phyloP scores from a whole-genome alignment of 257 asterid genomes.

The Marsdenia floribunda region DNA sequence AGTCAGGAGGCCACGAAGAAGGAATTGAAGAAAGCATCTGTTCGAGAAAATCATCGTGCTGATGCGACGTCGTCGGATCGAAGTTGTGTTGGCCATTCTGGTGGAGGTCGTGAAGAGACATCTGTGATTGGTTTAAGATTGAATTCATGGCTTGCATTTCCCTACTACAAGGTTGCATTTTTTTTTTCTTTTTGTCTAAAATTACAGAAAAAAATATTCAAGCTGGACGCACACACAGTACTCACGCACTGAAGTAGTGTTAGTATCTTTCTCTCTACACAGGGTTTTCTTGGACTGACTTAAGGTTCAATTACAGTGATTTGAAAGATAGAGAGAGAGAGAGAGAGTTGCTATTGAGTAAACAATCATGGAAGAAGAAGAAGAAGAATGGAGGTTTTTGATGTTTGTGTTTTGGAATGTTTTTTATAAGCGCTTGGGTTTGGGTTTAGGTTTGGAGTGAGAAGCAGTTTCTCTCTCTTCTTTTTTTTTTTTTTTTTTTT shows the following conservation, averaged over 20 bases:
- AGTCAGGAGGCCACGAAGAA: slow-evolving; percentile 29
- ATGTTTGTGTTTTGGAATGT: slow-evolving; percentile 15
- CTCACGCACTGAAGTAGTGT: not conserved
- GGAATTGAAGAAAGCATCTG: slow-evolving; percentile 74
- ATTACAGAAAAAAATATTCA: not conserved
- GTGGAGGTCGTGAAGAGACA: slow-evolving; percentile 46
- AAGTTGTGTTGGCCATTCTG: slow-evolving; percentile 37
- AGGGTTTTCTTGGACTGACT: no score
- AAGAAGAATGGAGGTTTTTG: not conserved
- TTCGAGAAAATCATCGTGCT: slow-evolving; percentile 65
- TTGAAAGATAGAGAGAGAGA: not conserved
- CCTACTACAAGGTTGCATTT: slow-evolving; percentile 33
- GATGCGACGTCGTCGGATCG: slow-evolving; percentile 39
- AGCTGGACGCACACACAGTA: not conserved
- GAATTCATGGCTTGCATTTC: slow-evolving; percentile 55
- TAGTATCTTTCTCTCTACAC: not conserved
- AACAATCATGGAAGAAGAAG: not conserved
- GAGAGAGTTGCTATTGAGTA: not conserved
- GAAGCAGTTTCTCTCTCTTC: not conserved
- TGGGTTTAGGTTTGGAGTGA: not conserved
- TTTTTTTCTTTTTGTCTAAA: not conserved
- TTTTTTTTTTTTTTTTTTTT: not conserved
- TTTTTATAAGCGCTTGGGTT: slow-evolving; percentile 6
- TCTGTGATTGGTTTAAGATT: slow-evolving; percentile 35
- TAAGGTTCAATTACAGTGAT: no score